Evolutionary conservation across 208 protist genomes (phyloP).

Genomic region (Borovskyia barvae): DNA sequence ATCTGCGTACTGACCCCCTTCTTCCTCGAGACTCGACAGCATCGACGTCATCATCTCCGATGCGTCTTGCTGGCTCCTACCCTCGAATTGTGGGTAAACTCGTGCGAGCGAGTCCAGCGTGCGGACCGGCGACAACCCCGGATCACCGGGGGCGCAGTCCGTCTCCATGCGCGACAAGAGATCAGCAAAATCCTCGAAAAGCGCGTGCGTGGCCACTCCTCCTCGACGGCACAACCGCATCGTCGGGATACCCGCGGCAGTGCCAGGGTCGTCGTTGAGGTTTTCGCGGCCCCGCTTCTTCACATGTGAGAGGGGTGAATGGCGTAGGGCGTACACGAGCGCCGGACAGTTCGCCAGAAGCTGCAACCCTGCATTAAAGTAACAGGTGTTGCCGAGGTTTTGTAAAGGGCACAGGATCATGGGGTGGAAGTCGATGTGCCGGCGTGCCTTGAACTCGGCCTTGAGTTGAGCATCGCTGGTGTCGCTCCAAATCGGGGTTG

Average conservation of each 20-base stretch:
- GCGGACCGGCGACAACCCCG: slow-evolving; percentile 42
- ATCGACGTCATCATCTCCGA: slow-evolving; percentile 79
- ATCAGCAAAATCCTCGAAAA: slow-evolving; percentile 47
- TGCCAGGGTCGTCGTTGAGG: neutral
- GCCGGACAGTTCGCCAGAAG: slow-evolving; percentile 87
- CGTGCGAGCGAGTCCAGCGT: slow-evolving; percentile 54
- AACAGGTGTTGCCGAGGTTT: slow-evolving; percentile 98
- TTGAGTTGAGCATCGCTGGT: slow-evolving; percentile 9
- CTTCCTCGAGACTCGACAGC: slow-evolving; percentile 71
- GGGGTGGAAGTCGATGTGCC: slow-evolving; percentile 30
- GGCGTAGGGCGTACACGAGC: slow-evolving; percentile 63
- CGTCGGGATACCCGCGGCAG: neutral
- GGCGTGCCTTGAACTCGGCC: slow-evolving; percentile 19
- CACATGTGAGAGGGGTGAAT: slow-evolving; percentile 30
- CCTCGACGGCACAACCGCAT: slow-evolving; percentile 25
- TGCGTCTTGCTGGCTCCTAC: slow-evolving; percentile 86
- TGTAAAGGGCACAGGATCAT: slow-evolving; percentile 78
- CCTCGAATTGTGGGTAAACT: slow-evolving; percentile 77
- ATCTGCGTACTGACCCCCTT: slow-evolving; percentile 48
- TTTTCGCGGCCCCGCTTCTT: neutral
- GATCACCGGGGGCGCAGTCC: slow-evolving; percentile 5
- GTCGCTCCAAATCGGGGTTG: neutral
- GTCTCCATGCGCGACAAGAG: slow-evolving; percentile 69
- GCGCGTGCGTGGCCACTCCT: slow-evolving; percentile 27
- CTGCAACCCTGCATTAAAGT: slow-evolving; percentile 96